Conservation (phyloP, 2,329 filamentous ascomycete genomes). For the Arthrobotrys megalospora region DNA sequence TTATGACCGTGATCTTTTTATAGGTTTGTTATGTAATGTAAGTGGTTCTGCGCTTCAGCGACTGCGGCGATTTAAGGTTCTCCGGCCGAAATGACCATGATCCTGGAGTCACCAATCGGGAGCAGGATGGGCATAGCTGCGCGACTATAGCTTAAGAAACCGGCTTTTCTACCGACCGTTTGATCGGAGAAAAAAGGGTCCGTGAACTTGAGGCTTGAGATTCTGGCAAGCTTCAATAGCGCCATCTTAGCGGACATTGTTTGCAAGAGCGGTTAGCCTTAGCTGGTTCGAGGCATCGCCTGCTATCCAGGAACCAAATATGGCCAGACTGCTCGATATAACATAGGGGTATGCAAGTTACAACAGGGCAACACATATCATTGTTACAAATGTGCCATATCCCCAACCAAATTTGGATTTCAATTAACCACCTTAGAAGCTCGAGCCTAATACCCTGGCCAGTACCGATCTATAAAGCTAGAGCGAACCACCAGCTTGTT, state of each 20-base stretch:
- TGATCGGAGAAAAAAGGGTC: conserved; percentile 21
- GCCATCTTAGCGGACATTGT: neutral
- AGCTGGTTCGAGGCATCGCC: neutral
- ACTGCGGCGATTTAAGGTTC: conserved; percentile 1
- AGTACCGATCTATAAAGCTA: too few relatives aligned
- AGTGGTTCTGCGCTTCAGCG: conserved; percentile 4
- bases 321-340: neutral
- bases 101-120: neutral
- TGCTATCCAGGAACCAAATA: neutral
- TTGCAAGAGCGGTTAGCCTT: too few relatives aligned
- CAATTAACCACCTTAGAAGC: too few relatives aligned
- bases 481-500: too few relatives aligned
- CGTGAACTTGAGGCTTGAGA: neutral
- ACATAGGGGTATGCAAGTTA: conserved; percentile 2
- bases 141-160: neutral
- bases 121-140: neutral
- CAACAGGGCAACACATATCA: conserved; percentile 20
- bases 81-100: conserved; percentile 1
- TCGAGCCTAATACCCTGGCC: too few relatives aligned
- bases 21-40: neutral
- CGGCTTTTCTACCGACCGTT: conserved; percentile 24
- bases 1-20: conserved; percentile 18
- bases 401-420: too few relatives aligned
- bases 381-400: too few relatives aligned
- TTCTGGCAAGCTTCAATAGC: conserved; percentile 3